Conservation (phyloP, 2,329 filamentous ascomycete species). For the Alternaria arbusti region DNA sequence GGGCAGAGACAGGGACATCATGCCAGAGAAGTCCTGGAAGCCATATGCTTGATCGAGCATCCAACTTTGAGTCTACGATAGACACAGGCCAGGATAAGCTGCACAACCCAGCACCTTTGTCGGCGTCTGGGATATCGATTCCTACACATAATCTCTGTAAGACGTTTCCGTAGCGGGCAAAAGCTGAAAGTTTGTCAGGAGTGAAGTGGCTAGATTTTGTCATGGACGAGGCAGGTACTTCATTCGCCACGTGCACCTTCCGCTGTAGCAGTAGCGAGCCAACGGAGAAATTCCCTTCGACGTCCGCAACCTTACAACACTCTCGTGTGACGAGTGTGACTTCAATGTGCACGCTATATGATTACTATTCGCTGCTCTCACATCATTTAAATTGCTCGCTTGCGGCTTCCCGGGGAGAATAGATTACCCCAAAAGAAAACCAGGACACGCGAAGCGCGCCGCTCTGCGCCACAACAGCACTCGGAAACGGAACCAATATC, state of each 20-base stretch:
- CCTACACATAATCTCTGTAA: background rate
- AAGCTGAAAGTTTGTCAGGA: background rate
- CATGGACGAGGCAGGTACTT: background rate
- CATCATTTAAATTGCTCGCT: constrained; percentile 17
- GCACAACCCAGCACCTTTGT: background rate
- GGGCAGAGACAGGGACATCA: background rate
- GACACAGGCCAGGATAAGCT: background rate
- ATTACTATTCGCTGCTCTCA: background rate
- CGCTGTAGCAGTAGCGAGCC: background rate
- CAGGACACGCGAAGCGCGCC: background rate
- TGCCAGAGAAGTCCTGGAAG: background rate
- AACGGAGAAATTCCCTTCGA: background rate
- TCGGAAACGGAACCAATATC: constrained; percentile 17
- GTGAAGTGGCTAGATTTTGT: background rate
- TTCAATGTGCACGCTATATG: background rate
- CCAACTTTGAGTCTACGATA: background rate
- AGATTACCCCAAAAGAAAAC: constrained; percentile 24
- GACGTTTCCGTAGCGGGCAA: background rate
- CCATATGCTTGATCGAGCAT: background rate
- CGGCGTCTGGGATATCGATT: background rate
- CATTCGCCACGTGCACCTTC: background rate
- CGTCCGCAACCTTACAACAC: background rate
- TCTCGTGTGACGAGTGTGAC: background rate
- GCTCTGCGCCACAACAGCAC: constrained; percentile 3
- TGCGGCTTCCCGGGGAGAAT: constrained; percentile 26